These are phyloP conservation scores for Calcarisporium arbuscula DNA, from an alignment of 2,329 filamentous ascomycete genomes.

Conservation along the genomic window DNA sequence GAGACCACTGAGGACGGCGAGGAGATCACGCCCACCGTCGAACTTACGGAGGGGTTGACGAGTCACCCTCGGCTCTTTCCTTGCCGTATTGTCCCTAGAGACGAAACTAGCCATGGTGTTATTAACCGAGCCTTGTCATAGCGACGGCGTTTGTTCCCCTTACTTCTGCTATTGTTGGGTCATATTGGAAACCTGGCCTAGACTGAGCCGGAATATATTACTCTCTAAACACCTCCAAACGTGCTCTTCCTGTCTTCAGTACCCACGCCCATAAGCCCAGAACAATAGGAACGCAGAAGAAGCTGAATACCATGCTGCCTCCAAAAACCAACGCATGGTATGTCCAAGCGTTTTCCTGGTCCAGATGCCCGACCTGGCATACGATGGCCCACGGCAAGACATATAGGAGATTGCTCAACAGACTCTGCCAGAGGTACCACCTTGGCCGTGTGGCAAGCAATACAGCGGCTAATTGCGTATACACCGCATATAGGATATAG, in stretches of 20 bases:
- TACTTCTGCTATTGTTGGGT: no score
- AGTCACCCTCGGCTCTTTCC: constrained; percentile 19
- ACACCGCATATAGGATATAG: constrained; percentile 63
- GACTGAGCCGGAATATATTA: no score
- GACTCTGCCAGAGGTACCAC: constrained; percentile 64
- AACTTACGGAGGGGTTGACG: constrained; percentile 19
- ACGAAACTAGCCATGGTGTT: constrained; percentile 10
- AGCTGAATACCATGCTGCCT: constrained; percentile 61
- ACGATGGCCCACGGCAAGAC: constrained; percentile 67
- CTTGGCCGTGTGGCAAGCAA: constrained; percentile 56
- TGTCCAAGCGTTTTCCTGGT: constrained; percentile 53
- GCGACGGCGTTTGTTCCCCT: not conserved
- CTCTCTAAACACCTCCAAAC: constrained; percentile 27
- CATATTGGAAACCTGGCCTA: no score
- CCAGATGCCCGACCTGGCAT: constrained; percentile 42
- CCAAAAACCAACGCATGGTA: constrained; percentile 64
- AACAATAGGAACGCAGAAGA: constrained; percentile 48
- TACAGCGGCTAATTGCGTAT: constrained; percentile 58
- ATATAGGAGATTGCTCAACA: constrained; percentile 61
- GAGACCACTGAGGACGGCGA: constrained; percentile 26
- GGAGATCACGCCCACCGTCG: constrained; percentile 22
- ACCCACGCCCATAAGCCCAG: constrained; percentile 45
- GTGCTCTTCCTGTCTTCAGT: constrained; percentile 37
- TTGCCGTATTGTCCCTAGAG: constrained; percentile 18
- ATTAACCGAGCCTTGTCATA: constrained; percentile 6